Evolutionary conservation across 331 rosid genomes (phyloP), one percentile per base, ranked within the genome.

Genomic region (Saraca asoca): DNA sequence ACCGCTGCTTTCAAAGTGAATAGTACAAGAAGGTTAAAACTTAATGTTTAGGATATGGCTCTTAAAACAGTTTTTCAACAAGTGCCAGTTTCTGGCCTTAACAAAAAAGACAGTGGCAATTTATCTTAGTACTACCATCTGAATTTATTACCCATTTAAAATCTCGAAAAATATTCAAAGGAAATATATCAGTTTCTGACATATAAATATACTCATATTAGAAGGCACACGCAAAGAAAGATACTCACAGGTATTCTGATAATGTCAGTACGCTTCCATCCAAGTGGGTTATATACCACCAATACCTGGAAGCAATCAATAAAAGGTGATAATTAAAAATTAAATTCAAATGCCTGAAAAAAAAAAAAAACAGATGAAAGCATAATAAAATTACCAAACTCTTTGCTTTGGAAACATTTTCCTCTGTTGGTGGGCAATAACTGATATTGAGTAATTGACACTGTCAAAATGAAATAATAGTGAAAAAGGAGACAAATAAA

Each of bases 401-500:
- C 60, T 87, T 89, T 18, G 80, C 81, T 33, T 62, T 67, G 59
- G 84, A 79, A 66, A 84, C 79, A 34, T 55, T 78, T 65, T 76
- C 72, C 72, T 89, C 98, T 6, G 96, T 89, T 43, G 86, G 84
- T 69, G 98, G 96, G 75, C 98, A 92, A 81, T 61, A 89, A 74
- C 98, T 92, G 81, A 92, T 89, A 76, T 92, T 92, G 59, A 92
- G 89, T 61, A 85, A 72, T 73, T 74, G 95, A 71, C 98, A 92
- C 98, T 92, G 85, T 51, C 52, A 69, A 70, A 58, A n/a, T n/a
- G n/a, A n/a, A n/a, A n/a, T n/a, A n/a, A n/a, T n/a, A n/a, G n/a
- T n/a, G n/a, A n/a, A n/a, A n/a, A n/a, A n/a, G n/a, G n/a, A n/a
- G n/a, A n/a, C n/a, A 64, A 72, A 57, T 6, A 12, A 52, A 5